These are phyloP conservation scores for Pichia cephalocereana DNA, from an alignment of 805 yeast species.

Conservation along the genomic window DNA sequence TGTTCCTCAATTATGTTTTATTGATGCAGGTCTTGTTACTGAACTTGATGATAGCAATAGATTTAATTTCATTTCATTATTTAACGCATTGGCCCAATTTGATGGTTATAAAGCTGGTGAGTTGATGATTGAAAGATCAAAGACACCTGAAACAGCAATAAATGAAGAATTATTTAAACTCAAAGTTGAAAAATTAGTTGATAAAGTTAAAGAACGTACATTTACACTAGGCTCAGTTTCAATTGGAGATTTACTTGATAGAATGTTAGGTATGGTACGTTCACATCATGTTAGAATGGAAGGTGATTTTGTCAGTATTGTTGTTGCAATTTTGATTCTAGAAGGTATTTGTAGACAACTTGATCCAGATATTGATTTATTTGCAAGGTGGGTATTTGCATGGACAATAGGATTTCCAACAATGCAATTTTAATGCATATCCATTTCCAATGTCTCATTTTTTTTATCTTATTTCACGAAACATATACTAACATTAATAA, in stretches of 20 bases:
- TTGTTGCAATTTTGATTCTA: conserved; percentile 81
- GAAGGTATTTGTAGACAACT: conserved; percentile 95
- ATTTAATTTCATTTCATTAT: conserved; percentile 78
- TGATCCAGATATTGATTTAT: conserved; percentile 86
- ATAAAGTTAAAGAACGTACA: conserved; percentile 73
- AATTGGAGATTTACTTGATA: conserved; percentile 83
- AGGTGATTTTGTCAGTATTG: conserved; percentile 90
- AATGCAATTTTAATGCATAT: conserved; percentile 9
- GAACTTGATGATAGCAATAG: conserved; percentile 74
- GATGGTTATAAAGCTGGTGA: conserved; percentile 95
- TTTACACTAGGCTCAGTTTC: conserved; percentile 88
- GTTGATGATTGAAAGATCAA: conserved; percentile 87
- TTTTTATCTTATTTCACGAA: background rate
- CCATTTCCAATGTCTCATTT: background rate
- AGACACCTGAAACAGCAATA: conserved; percentile 88
- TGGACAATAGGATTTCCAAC: conserved; percentile 31
- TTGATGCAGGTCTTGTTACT: conserved; percentile 91
- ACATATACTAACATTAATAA: conserved; percentile 5
- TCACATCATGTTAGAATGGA: conserved; percentile 96
- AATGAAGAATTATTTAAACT: conserved; percentile 79
- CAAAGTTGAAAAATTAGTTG: conserved; percentile 77
- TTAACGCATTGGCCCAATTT: conserved; percentile 80
- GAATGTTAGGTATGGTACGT: conserved; percentile 85
- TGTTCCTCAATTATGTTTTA: conserved; percentile 78
- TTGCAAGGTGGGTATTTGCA: conserved; percentile 83